Evolutionary conservation across 257 asterid species (phyloP), one percentile per base, ranked within the genome.

Genomic region (Solanum habrochaites): DNA sequence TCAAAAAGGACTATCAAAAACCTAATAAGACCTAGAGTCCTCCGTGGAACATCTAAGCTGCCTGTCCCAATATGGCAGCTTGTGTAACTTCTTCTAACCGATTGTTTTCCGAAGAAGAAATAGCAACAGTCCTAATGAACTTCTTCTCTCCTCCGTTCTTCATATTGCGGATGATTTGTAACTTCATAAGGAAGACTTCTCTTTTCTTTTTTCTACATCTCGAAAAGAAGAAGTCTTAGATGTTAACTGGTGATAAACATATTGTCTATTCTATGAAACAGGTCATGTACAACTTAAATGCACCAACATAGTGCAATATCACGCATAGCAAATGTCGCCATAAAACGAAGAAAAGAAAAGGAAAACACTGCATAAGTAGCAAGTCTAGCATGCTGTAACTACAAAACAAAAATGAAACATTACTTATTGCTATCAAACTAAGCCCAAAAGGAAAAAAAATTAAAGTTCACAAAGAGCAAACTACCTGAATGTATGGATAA

Each of bases 401-500:
- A 78, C 62, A 45, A 77, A 25, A 78, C 27, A 78, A 5, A 77
- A 78, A 78, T 78, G 42, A 78, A 78, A 78, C 84, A 27, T 2
- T 3, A 45, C 40, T 25, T 27, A 45, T 14, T 0, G 84, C 13
- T 45, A 43, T 45, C 84, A 45, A 45, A 66, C 64, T 78, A 78
- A 69, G 64, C 1, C 69, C 29, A 47, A 23, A 45, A 45, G 25
- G 21, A 16, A 43, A 27, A 40, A n/a, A 8, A 12, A 85, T 70
- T 69, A 0, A 10, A 70, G 29, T 47, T 31, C 82, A 29, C 31
- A 85, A 27, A 16, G 39, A 47, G 23, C 18, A 70, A 66, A 27
- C 23, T 89, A 97, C 99, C 99, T 97, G 99, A 91, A 95, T 95
- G 78, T 95, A 95, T 0, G 98, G 99, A 80, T 97, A 97, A 82